A percentile compares a stretch with the other conserved stretches of the same genome.
These are phyloP conservation scores for Fusarium sp. DNA, from an alignment of 2,329 filamentous ascomycete species.

Conservation along the genomic window DNA sequence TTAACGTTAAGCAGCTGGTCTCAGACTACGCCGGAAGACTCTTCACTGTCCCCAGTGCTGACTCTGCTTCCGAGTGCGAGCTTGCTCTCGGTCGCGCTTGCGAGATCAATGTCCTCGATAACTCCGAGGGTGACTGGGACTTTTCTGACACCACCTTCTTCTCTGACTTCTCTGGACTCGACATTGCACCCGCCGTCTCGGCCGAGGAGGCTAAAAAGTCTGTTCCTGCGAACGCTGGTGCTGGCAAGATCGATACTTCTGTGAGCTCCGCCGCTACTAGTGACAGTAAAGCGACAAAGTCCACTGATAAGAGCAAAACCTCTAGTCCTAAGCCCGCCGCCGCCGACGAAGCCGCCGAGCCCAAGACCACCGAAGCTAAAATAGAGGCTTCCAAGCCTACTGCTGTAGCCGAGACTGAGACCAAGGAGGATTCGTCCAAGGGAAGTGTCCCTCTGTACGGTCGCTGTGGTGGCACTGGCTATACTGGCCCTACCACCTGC, in stretches of 20 bases:
- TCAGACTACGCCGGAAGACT: not conserved
- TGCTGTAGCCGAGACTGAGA: not conserved
- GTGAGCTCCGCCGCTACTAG: not conserved
- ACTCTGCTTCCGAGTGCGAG: not conserved
- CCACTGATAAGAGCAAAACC: not conserved
- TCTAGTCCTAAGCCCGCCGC: not conserved
- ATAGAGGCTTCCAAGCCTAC: not conserved
- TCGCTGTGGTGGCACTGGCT: conserved; percentile 10
- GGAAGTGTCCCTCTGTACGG: conserved; percentile 3
- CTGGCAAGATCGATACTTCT: conserved; percentile 3
- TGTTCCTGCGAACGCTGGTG: conserved; percentile 8
- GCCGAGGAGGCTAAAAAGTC: conserved; percentile 12
- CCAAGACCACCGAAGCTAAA: not conserved
- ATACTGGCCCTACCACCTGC: conserved; percentile 10
- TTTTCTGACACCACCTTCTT: conserved; percentile 21
- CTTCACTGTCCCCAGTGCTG: not conserved
- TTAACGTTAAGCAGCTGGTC: not conserved
- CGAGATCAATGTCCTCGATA: not conserved
- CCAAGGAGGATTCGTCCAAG: not conserved
- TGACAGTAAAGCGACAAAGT: not conserved
- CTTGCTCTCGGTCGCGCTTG: conserved; percentile 8
- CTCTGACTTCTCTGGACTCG: conserved; percentile 12
- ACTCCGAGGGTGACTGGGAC: conserved; percentile 3
- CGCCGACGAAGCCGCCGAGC: not conserved
- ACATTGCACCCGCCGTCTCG: conserved; percentile 11